Percentiles rank a stretch among this genome's conserved stretches.
These are phyloP conservation scores for Microsporum audouinii DNA, from an alignment of 2,329 filamentous ascomycete species.

Conservation along the genomic window DNA sequence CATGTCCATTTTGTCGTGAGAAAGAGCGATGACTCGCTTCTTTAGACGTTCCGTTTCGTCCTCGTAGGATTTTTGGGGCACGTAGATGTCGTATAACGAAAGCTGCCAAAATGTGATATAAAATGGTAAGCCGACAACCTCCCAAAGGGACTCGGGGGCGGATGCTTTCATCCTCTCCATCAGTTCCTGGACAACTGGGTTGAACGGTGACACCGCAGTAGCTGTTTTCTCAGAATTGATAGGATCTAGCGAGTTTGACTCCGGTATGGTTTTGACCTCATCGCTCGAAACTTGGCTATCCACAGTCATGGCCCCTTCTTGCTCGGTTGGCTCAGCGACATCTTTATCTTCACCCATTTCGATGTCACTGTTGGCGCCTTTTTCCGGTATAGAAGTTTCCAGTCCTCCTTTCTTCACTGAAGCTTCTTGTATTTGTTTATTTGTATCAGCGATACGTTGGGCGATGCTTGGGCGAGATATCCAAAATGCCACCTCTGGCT, in stretches of 20 bases:
- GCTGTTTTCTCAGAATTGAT: constrained; percentile 35
- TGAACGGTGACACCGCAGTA: constrained; percentile 30
- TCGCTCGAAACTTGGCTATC: constrained; percentile 12
- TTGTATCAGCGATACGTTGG: constrained; percentile 45
- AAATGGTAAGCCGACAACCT: constrained; percentile 64
- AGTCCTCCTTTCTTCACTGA: constrained; percentile 21
- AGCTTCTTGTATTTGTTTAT: constrained; percentile 23
- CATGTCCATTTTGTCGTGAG: constrained; percentile 61
- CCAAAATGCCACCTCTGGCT: constrained; percentile 71
- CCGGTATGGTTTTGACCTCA: constrained; percentile 7
- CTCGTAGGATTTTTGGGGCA: constrained; percentile 66
- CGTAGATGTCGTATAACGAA: constrained; percentile 66
- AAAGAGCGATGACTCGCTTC: constrained; percentile 54
- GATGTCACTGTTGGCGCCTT: constrained; percentile 22
- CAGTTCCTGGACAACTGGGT: constrained; percentile 62
- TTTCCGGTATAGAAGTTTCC: constrained; percentile 17
- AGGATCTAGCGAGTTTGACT: constrained; percentile 19
- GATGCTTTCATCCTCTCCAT: constrained; percentile 55
- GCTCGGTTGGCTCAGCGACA: constrained; percentile 15
- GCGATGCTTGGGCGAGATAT: constrained; percentile 65
- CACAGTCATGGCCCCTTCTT: constrained; percentile 9
- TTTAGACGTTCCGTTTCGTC: constrained; percentile 60
- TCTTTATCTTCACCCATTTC: constrained; percentile 23
- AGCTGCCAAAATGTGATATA: constrained; percentile 90
- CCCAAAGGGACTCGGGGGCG: constrained; percentile 53